phyloP scores from a whole-genome alignment of 257 asterid genomes.

The Prunella vulgaris region DNA sequence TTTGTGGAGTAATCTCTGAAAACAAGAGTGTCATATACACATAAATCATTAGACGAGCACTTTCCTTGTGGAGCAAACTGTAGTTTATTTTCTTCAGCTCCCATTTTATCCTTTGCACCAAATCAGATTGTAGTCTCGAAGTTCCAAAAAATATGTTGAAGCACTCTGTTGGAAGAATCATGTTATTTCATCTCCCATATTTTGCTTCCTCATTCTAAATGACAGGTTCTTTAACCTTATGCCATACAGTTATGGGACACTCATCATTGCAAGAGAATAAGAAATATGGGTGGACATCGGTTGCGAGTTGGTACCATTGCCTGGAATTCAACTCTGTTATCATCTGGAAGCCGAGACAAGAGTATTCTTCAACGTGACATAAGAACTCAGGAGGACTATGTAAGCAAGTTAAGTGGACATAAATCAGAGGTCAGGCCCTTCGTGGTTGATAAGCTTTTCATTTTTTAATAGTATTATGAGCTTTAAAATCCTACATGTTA shows the following conservation, averaged over 20 bases:
- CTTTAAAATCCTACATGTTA: neutral
- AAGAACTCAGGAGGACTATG: constrained; percentile 67
- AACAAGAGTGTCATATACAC: neutral
- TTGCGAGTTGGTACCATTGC: constrained; percentile 86
- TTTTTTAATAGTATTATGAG: neutral
- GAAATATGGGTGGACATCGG: constrained; percentile 93
- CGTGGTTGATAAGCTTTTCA: neutral
- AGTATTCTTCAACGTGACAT: constrained; percentile 87
- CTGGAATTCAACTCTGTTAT: constrained; percentile 77
- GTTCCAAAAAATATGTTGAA: too few relatives aligned
- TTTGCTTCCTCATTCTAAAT: neutral
- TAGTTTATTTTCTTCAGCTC: too few relatives aligned
- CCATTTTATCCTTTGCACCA: too few relatives aligned
- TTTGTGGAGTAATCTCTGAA: neutral
- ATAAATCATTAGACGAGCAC: neutral
- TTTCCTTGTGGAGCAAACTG: too few relatives aligned
- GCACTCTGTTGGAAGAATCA: neutral
- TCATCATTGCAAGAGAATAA: constrained; percentile 72
- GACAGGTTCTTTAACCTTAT: constrained; percentile 11
- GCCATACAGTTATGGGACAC: constrained; percentile 81
- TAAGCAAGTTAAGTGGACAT: constrained; percentile 84
- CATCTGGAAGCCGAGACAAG: constrained; percentile 96
- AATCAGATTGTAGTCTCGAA: too few relatives aligned
- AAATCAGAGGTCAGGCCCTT: constrained; percentile 74
- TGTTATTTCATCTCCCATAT: neutral